Percentiles rank a stretch among this genome's conserved stretches.
Evolutionary conservation across 2,329 filamentous ascomycete species (phyloP).

Genomic region (Botryotinia convoluta): DNA sequence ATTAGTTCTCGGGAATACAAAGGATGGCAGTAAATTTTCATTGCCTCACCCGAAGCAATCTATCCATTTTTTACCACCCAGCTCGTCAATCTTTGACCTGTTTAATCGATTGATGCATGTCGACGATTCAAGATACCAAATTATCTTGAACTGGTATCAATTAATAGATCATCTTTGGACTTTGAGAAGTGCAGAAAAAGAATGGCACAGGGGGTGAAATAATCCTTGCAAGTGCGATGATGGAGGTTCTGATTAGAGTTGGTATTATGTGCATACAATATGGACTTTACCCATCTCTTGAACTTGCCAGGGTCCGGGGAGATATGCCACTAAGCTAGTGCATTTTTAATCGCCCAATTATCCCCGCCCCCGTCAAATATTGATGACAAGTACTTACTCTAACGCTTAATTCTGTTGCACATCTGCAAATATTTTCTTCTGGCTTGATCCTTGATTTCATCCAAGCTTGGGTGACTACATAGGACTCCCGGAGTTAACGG

Average conservation of each 20-base stretch:
- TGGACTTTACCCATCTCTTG: neutral
- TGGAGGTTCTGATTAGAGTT: no score
- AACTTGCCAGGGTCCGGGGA: neutral
- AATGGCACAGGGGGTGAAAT: rapidly evolving
- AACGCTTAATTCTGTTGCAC: neutral
- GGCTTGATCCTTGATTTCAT: neutral
- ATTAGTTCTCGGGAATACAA: neutral
- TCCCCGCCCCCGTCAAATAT: neutral
- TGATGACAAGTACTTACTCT: no score
- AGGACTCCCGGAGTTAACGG: no score
- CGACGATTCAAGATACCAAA: neutral
- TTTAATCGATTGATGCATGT: neutral
- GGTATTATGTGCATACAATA: no score
- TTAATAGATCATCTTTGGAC: neutral
- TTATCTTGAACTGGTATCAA: neutral
- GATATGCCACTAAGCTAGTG: neutral
- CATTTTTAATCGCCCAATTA: neutral
- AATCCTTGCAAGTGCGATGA: neutral
- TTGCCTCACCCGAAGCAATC: no score
- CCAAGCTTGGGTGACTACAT: no score
- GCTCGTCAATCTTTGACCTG: no score
- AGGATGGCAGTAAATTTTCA: neutral
- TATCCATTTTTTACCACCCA: no score
- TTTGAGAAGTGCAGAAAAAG: neutral
- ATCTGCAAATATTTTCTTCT: neutral